Conservation (phyloP, 176 grass and related monocot species). For the Pontederia crassipes region DNA sequence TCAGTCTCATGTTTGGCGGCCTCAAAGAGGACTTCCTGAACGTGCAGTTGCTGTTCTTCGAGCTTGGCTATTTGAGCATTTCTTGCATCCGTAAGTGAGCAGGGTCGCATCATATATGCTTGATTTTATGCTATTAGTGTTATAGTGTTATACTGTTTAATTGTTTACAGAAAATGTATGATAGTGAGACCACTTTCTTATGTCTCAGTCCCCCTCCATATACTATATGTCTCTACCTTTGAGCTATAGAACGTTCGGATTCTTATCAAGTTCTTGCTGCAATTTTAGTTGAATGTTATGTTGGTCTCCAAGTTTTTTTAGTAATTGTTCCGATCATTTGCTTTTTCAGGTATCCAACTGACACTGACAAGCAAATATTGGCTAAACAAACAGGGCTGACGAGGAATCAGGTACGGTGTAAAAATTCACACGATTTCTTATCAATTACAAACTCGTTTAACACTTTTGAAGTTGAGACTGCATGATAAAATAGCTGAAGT, state of each 20-base stretch:
- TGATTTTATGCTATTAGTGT: background rate
- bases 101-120: background rate
- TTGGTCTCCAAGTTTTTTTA: background rate
- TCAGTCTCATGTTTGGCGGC: conserved; percentile 82
- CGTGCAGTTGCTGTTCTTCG: conserved; percentile 79
- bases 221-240: no score
- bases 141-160: background rate
- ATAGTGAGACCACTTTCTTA: no score
- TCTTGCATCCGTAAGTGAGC: conserved; percentile 27
- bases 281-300: background rate
- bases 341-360: conserved; percentile 10
- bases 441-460: no score
- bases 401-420: conserved; percentile 3
- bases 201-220: no score
- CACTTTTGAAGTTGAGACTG: background rate
- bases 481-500: background rate
- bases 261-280: no score
- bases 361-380: conserved; percentile 14
- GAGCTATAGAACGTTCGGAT: no score
- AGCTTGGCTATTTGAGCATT: conserved; percentile 73
- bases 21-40: conserved; percentile 65
- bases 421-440: background rate
- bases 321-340: background rate
- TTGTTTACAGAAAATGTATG: no score
- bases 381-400: conserved; percentile 11